phyloP scores from a whole-genome alignment of 2,329 filamentous ascomycete genomes.

The Cadophora sp. region DNA sequence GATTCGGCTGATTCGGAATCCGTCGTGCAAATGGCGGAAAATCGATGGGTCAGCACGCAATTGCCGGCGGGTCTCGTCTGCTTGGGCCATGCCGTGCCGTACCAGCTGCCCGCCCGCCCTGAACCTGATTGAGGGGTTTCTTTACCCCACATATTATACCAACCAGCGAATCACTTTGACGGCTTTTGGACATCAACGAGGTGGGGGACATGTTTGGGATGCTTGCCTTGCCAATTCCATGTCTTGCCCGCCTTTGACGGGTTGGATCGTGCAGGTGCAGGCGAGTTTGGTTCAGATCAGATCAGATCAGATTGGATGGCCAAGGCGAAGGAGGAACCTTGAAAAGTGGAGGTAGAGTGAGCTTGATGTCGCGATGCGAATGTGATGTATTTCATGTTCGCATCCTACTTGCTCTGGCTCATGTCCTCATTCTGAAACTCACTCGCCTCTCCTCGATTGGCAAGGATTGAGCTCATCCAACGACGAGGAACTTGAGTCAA shows the following conservation, averaged over 20 bases:
- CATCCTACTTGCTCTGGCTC: neutral
- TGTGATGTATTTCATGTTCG: neutral
- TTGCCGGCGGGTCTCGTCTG: neutral
- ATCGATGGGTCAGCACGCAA: constrained; percentile 6
- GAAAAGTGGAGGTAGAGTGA: neutral
- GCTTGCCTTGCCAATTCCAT: neutral
- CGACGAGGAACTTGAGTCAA: neutral
- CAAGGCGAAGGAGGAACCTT: neutral
- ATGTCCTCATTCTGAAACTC: too few relatives aligned
- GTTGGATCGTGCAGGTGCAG: neutral
- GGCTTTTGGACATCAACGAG: neutral
- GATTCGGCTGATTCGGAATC: neutral
- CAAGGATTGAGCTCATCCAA: too few relatives aligned
- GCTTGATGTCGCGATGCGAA: neutral
- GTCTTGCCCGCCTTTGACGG: neutral
- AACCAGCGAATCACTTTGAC: neutral
- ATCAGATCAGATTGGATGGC: neutral
- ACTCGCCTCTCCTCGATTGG: too few relatives aligned
- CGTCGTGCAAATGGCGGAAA: neutral
- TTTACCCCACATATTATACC: neutral
- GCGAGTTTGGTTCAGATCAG: neutral
- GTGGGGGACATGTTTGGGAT: neutral
- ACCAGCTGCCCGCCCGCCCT: neutral
- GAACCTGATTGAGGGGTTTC: neutral
- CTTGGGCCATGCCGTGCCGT: neutral